Percentiles rank a stretch among this genome's conserved stretches.
Evolutionary conservation across 2,329 filamentous ascomycete species (phyloP).

Genomic region (Leptographium flavum): DNA sequence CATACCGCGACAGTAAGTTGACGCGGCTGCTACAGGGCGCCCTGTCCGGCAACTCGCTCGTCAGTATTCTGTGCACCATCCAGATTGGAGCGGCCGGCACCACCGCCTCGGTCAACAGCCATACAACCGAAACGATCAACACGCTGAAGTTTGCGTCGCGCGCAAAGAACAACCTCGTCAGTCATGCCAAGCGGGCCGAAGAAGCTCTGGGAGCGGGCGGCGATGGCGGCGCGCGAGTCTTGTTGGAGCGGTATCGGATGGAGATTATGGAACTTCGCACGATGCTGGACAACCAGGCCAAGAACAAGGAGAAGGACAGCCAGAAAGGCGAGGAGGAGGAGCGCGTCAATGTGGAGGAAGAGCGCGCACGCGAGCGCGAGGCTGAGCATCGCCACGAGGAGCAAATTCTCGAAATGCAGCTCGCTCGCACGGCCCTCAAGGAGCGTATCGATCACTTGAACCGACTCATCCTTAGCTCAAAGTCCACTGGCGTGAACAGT

Average conservation of each 20-base stretch:
- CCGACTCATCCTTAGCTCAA: constrained; percentile 85
- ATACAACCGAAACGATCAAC: constrained; percentile 82
- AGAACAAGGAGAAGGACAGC: constrained; percentile 13
- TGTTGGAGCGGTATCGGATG: constrained; percentile 85
- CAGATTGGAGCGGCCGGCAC: constrained; percentile 70
- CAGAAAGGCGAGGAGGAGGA: constrained; percentile 39
- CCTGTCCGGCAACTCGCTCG: constrained; percentile 80
- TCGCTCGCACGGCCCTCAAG: constrained; percentile 87
- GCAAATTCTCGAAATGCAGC: constrained; percentile 96
- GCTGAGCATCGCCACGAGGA: constrained; percentile 82
- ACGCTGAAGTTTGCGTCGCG: constrained; percentile 93
- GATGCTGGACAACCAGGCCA: constrained; percentile 71
- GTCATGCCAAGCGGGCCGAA: constrained; percentile 87
- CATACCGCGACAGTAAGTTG: constrained; percentile 94
- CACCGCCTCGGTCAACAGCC: constrained; percentile 53
- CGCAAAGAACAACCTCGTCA: constrained; percentile 96
- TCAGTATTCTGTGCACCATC: constrained; percentile 95
- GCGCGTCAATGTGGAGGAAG: constrained; percentile 55
- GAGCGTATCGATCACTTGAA: constrained; percentile 97
- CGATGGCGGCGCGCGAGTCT: constrained; percentile 74
- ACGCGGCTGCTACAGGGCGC: constrained; percentile 86
- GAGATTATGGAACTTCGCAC: constrained; percentile 73
- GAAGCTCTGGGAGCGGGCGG: constrained; percentile 68
- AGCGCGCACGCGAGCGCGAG: constrained; percentile 62
- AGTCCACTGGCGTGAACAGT: constrained; percentile 84